Conservation (phyloP, 306 rosid genomes). For the Quillaja saponaria region DNA sequence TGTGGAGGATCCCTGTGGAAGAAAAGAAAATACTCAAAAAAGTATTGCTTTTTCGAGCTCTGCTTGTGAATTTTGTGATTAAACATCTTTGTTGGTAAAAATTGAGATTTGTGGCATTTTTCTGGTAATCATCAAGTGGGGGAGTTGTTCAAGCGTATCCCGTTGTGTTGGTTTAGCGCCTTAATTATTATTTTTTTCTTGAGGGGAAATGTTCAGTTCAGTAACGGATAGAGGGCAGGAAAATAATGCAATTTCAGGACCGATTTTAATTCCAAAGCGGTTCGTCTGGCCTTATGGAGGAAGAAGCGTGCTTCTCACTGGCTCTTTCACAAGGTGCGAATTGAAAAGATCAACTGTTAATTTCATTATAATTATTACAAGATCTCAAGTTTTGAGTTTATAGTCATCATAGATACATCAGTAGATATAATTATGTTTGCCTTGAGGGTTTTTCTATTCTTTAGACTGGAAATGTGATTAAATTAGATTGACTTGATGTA, state of each 20-base stretch:
- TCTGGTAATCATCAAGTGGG: constrained; percentile 8
- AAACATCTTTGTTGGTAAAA: constrained; percentile 14
- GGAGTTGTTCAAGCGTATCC: constrained; percentile 7
- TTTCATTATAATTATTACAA: constrained; percentile 4
- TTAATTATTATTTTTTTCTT: no score
- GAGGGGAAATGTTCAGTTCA: constrained; percentile 62
- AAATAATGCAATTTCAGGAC: constrained; percentile 49
- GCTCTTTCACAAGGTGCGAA: constrained; percentile 68
- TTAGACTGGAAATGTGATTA: constrained; percentile 20
- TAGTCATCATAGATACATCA: constrained; percentile 6
- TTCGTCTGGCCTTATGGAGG: constrained; percentile 85
- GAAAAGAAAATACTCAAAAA: neutral
- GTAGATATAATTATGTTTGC: neutral
- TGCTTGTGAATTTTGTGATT: constrained; percentile 14
- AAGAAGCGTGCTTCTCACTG: constrained; percentile 64
- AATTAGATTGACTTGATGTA: constrained; percentile 26
- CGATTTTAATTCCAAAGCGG: constrained; percentile 53
- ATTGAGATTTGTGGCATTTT: constrained; percentile 24
- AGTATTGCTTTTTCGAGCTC: neutral
- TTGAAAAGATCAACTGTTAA: constrained; percentile 6
- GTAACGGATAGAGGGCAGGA: constrained; percentile 48
- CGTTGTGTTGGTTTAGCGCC: constrained; percentile 10
- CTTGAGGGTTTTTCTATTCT: neutral
- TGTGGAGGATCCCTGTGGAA: constrained; percentile 63
- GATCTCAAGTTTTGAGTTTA: constrained; percentile 18